Percentiles rank a stretch among this genome's conserved stretches.
These are phyloP conservation scores for Corylus heterophylla DNA, from an alignment of 306 rosid species.

Conservation along the genomic window DNA sequence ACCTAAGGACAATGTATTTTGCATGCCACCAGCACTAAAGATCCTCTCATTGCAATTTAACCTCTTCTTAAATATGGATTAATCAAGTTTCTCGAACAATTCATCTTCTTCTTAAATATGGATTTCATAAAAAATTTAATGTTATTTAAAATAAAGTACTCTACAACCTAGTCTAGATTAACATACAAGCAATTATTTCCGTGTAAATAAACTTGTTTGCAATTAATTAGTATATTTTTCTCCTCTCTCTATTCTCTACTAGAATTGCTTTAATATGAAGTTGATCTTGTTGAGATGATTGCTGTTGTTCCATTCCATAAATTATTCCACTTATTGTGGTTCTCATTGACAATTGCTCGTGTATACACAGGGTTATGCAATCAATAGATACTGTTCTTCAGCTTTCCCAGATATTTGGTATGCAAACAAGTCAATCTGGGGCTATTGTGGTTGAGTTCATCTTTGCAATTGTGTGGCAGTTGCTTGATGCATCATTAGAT, in stretches of 20 bases:
- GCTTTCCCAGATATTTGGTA: constrained; percentile 71
- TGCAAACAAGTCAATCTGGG: constrained; percentile 72
- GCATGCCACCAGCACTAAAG: no score
- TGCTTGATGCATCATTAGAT: constrained; percentile 86
- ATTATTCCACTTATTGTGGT: constrained; percentile 15
- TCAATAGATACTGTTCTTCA: constrained; percentile 68
- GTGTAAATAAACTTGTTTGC: neutral
- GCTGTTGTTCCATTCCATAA: constrained; percentile 9
- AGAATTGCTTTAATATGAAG: neutral
- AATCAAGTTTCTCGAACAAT: neutral
- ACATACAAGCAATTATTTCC: neutral
- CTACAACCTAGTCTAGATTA: neutral
- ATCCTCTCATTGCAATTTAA: no score
- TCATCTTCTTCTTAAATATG: neutral
- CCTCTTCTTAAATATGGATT: no score
- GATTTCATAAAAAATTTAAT: neutral
- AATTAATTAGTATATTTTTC: neutral
- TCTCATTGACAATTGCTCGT: constrained; percentile 16
- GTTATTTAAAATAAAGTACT: neutral
- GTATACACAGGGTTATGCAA: constrained; percentile 72
- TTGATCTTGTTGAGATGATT: neutral
- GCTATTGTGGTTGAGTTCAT: constrained; percentile 71
- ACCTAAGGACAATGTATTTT: no score
- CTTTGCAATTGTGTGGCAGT: constrained; percentile 80
- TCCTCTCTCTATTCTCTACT: neutral